Percentiles rank a stretch among this genome's conserved stretches.
Conservation (phyloP, 345 rosid species). For the Eucalyptus fibrosa region DNA sequence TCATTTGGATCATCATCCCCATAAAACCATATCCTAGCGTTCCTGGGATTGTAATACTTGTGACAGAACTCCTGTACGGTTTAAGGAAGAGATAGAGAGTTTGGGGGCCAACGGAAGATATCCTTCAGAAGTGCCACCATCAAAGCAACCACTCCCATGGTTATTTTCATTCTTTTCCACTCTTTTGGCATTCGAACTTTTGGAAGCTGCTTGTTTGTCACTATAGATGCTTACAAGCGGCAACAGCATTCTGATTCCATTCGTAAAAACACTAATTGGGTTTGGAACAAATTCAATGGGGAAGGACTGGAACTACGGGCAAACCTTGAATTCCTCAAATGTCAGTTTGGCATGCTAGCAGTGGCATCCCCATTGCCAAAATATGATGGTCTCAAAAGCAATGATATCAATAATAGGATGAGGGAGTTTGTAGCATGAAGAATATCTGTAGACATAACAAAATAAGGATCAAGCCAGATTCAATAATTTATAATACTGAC, state of each 20-base stretch:
- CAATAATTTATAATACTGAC: too few relatives aligned
- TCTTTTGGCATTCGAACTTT: neutral
- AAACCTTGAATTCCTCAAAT: slow-evolving; percentile 74
- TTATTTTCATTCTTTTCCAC: neutral
- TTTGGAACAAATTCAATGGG: neutral
- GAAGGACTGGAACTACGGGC: neutral
- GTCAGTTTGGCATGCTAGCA: slow-evolving; percentile 11
- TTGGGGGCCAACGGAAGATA: slow-evolving; percentile 2
- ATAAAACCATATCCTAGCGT: slow-evolving; percentile 72
- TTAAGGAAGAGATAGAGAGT: too few relatives aligned
- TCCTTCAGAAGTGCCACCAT: too few relatives aligned
- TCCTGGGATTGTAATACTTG: slow-evolving; percentile 48
- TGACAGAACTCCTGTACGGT: neutral
- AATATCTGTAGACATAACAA: too few relatives aligned
- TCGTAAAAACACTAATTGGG: neutral
- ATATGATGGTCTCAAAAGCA: too few relatives aligned
- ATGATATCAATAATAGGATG: too few relatives aligned
- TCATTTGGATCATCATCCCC: slow-evolving; percentile 75
- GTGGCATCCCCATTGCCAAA: neutral
- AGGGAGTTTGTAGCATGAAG: too few relatives aligned
- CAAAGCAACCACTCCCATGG: too few relatives aligned
- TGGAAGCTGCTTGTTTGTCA: neutral
- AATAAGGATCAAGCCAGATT: too few relatives aligned
- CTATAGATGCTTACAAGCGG: neutral
- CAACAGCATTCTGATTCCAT: neutral